phyloP scores from a whole-genome alignment of 1,284 basidiomycete species.

The Cutaneotrichosporon sp. region DNA sequence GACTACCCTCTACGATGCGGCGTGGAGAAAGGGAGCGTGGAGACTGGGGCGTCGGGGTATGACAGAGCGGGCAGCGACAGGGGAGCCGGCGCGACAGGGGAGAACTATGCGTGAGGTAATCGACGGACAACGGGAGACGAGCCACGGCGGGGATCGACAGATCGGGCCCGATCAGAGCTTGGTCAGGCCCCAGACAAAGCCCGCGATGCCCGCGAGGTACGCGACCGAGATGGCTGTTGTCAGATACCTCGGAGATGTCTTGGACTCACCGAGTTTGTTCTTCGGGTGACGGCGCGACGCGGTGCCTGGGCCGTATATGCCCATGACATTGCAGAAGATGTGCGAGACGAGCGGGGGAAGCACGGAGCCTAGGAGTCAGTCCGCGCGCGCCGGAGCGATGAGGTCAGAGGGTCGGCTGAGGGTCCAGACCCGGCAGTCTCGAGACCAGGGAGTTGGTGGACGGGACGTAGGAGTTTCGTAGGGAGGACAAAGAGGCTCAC shows the following conservation, averaged over 20 bases:
- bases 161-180: constrained; percentile 12
- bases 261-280: constrained; percentile 31
- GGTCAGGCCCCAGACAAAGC: constrained; percentile 33
- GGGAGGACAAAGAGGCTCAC: too few relatives aligned
- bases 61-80: not conserved
- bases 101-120: not conserved
- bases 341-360: constrained; percentile 70
- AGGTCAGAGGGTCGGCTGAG: too few relatives aligned
- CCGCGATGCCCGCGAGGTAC: constrained; percentile 47
- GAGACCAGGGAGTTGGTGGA: not conserved
- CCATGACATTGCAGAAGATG: constrained; percentile 92
- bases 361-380: constrained; percentile 42
- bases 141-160: not conserved
- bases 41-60: not conserved
- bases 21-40: not conserved
- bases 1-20: not conserved
- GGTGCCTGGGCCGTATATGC: constrained; percentile 54
- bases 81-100: not conserved
- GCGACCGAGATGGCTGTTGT: constrained; percentile 33
- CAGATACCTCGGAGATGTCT: not conserved
- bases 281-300: constrained; percentile 42
- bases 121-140: not conserved
- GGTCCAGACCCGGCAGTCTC: too few relatives aligned
- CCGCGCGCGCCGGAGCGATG: not conserved
- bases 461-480: not conserved